Conservation (phyloP, 2,329 filamentous ascomycete species). For the Ustilaginoidea virens region DNA sequence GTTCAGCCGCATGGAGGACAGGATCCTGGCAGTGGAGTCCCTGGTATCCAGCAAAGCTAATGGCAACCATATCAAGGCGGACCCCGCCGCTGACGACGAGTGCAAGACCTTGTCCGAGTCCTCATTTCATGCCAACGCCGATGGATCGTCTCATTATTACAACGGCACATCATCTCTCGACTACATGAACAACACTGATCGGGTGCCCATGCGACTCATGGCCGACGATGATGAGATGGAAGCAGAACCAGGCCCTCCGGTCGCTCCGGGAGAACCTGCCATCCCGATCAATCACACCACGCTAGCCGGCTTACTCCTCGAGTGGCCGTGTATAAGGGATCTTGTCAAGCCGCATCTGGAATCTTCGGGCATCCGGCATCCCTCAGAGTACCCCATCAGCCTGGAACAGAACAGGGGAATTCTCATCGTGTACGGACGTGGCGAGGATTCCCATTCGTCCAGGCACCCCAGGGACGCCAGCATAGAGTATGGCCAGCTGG, state of each 20-base stretch:
- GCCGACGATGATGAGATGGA: conserved; percentile 35
- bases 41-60: conserved; percentile 10
- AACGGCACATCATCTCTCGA: conserved; percentile 13
- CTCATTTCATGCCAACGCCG: background rate
- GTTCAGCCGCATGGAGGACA: conserved; percentile 22
- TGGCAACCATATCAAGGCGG: conserved; percentile 11
- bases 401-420: conserved; percentile 60
- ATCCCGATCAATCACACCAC: conserved; percentile 82
- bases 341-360: conserved; percentile 40
- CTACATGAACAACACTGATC: conserved; percentile 10
- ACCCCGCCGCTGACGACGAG: conserved; percentile 15
- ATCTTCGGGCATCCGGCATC: conserved; percentile 33
- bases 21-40: conserved; percentile 20
- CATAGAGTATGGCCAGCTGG: conserved; percentile 22
- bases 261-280: conserved; percentile 45
- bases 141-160: background rate
- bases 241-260: conserved; percentile 33
- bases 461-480: conserved; percentile 26
- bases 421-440: conserved; percentile 61
- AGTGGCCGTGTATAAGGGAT: conserved; percentile 51
- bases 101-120: no score
- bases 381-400: conserved; percentile 61
- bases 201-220: conserved; percentile 14
- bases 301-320: conserved; percentile 67
- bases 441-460: conserved; percentile 53